Evolutionary conservation across 257 asterid species (phyloP), one percentile per base, ranked within the genome.

Genomic region (Verbena officinalis): DNA sequence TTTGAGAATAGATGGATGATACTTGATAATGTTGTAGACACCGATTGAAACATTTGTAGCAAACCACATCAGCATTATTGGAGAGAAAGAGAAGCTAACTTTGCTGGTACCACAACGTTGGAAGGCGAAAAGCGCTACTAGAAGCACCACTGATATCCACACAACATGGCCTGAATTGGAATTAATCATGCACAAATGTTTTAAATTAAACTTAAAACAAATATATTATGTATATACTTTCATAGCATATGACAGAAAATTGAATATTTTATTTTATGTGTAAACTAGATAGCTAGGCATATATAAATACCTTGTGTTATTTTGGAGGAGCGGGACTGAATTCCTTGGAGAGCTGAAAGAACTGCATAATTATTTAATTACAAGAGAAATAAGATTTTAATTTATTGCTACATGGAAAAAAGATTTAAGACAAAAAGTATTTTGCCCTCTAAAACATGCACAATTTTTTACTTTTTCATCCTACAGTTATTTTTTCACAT

Each of bases 261-360:
- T n/a, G n/a, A n/a, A n/a, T n/a, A n/a, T n/a, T n/a, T n/a, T n/a
- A n/a, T n/a, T n/a, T n/a, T n/a, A n/a, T n/a, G n/a, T n/a, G n/a
- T n/a, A n/a, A n/a, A n/a, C n/a, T n/a, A n/a, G n/a, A n/a, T n/a
- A n/a, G n/a, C n/a, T n/a, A n/a, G n/a, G n/a, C n/a, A 2, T 12
- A 38, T 7, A 43, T 11, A 14, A 36, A 3, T 59, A 86, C 92
- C 92, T 83, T 80, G 87, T 19, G 88, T 84, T 58, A 89, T 75
- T 61, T 77, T 86, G 50, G 88, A 60, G 34, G 96, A 84, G 31
- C 73, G 77, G 7, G 95, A 73, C 48, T 89, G 95, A 52, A 84
- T 82, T 68, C 96, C 96, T 78, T 82, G 88, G 45, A 89, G 87
- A 34, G 96, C 95, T 44, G 96, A 86, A 60, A 89, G 80, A 64